Conservation (phyloP, 805 yeast species). For the Spencermartinsiella europaea region DNA sequence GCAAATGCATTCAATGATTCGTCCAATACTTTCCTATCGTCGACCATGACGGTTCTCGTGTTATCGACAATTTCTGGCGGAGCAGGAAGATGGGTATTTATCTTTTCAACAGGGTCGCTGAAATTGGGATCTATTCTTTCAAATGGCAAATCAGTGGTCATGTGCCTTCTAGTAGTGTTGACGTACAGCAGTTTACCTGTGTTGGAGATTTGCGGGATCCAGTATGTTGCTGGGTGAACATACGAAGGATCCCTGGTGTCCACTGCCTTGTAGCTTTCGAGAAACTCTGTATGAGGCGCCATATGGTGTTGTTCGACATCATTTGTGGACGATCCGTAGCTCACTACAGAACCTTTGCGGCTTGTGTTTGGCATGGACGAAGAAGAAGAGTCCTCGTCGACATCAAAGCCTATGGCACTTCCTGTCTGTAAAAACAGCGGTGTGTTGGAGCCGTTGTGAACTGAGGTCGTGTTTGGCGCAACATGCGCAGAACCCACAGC, state of each 20-base stretch:
- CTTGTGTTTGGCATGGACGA: conserved; percentile 4
- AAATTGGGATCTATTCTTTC: conserved; percentile 8
- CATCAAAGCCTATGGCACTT: conserved; percentile 3
- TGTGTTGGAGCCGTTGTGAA: background rate
- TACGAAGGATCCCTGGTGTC: conserved; percentile 11
- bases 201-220: conserved; percentile 31
- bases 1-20: background rate
- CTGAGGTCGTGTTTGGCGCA: background rate
- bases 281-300: background rate
- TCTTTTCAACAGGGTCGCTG: conserved; percentile 1
- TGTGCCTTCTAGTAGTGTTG: conserved; percentile 17
- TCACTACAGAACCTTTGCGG: conserved; percentile 19
- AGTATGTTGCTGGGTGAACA: conserved; percentile 23
- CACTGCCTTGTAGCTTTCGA: conserved; percentile 7
- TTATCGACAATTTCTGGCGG: background rate
- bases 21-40: background rate
- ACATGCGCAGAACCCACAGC: background rate
- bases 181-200: conserved; percentile 21
- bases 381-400: conserved; percentile 9
- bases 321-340: conserved; percentile 17
- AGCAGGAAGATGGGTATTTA: background rate
- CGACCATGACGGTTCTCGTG: background rate
- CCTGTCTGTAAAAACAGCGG: conserved; percentile 6
- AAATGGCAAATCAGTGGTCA: conserved; percentile 19
- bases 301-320: conserved; percentile 5